phyloP scores from a whole-genome alignment of 768 basidiomycete species.

The Lactarius quietus region DNA sequence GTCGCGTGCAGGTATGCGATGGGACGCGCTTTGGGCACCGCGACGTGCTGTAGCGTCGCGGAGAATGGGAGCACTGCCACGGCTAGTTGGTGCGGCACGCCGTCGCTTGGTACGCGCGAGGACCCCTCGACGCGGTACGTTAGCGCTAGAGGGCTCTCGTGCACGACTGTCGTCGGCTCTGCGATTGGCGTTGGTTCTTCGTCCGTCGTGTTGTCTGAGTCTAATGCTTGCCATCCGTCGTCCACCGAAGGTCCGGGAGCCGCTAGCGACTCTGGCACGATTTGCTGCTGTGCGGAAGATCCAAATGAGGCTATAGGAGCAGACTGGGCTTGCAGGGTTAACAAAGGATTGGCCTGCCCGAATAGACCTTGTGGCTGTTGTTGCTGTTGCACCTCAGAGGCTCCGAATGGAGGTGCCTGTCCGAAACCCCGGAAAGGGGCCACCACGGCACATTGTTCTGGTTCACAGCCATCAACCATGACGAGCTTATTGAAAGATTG shows the following conservation, averaged over 20 bases:
- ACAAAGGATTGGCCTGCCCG: not conserved
- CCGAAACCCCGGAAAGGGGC: too few species aligned
- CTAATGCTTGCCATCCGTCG: not conserved
- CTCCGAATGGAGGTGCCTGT: not conserved
- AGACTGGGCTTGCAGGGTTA: too few species aligned
- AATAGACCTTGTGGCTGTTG: not conserved
- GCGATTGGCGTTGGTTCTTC: slow-evolving; percentile 21
- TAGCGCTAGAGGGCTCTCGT: slow-evolving; percentile 50
- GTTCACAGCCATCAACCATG: too few species aligned
- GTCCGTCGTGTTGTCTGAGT: not conserved
- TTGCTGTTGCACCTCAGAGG: not conserved
- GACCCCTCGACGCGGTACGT: slow-evolving; percentile 49
- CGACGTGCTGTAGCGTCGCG: slow-evolving; percentile 44
- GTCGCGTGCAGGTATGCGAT: slow-evolving; percentile 44
- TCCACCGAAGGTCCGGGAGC: not conserved
- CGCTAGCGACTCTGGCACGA: not conserved
- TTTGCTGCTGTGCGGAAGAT: not conserved
- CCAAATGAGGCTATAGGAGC: not conserved
- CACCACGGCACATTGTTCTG: too few species aligned
- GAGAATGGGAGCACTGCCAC: slow-evolving; percentile 49
- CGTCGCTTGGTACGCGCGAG: slow-evolving; percentile 53
- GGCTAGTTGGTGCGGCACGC: slow-evolving; percentile 50
- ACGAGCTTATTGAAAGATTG: too few species aligned
- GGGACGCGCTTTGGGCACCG: slow-evolving; percentile 47
- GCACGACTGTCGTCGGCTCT: slow-evolving; percentile 44